Evolutionary conservation across 371 early-diverging fungal genomes (phyloP).

Genomic region (Mortierella sp.): DNA sequence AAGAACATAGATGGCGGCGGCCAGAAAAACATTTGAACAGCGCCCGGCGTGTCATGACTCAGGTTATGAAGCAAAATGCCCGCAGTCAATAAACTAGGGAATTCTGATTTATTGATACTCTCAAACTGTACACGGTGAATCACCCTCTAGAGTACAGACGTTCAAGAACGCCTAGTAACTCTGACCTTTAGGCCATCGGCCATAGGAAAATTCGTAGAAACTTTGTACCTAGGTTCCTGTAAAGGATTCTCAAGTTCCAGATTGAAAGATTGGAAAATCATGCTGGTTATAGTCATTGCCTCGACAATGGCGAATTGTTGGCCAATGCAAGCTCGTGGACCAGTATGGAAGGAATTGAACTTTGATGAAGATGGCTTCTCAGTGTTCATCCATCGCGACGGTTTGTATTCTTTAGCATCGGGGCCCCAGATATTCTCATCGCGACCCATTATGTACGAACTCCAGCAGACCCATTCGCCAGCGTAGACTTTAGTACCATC

Average conservation of each 20-base stretch:
- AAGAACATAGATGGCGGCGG: no score
- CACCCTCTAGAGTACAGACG: not conserved
- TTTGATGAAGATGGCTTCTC: conserved; percentile 48
- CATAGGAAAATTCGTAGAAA: conserved; percentile 65
- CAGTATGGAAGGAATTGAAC: conserved; percentile 60
- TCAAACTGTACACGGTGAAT: not conserved
- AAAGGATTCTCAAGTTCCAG: conserved; percentile 52
- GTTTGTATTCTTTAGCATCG: conserved; percentile 70
- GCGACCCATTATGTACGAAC: conserved; percentile 69
- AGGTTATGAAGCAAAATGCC: no score
- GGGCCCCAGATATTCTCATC: conserved; percentile 69
- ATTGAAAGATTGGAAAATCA: conserved; percentile 60
- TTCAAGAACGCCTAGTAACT: not conserved
- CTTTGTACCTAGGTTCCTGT: conserved; percentile 51
- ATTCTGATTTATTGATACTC: no score
- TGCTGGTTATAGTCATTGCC: conserved; percentile 60
- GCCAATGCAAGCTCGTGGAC: conserved; percentile 64
- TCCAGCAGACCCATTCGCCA: conserved; percentile 65
- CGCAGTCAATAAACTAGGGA: no score
- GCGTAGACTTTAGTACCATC: conserved; percentile 69
- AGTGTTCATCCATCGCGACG: conserved; percentile 69
- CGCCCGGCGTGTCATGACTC: no score
- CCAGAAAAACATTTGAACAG: no score
- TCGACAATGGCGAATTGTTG: conserved; percentile 67
- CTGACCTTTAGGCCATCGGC: conserved; percentile 60